Evolutionary conservation across 345 rosid genomes (phyloP).

Genomic region (Citrus glauca): DNA sequence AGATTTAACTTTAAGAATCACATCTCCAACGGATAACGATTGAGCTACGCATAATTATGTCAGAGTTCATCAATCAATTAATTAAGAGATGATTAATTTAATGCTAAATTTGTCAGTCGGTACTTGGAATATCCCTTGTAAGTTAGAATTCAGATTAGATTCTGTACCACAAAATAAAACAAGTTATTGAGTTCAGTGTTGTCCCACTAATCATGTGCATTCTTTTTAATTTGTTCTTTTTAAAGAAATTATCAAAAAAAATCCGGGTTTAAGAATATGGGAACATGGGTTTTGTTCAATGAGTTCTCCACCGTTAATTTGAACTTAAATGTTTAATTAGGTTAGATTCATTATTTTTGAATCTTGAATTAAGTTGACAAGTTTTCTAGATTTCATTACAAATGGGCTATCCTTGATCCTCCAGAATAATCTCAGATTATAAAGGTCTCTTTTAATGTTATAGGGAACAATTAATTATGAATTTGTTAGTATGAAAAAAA

Average conservation of each 20-base stretch:
- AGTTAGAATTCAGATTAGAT: conserved; percentile 21
- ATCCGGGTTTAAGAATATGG: background rate
- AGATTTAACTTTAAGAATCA: background rate
- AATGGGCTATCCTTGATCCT: background rate
- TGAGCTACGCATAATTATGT: conserved; percentile 8
- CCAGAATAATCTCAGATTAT: background rate
- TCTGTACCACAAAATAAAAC: conserved; percentile 14
- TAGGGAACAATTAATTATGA: background rate
- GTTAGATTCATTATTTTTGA: background rate
- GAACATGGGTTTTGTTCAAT: conserved; percentile 5
- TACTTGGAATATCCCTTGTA: conserved; percentile 1
- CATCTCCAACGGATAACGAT: background rate
- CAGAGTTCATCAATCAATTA: background rate
- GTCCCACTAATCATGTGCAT: conserved; percentile 9
- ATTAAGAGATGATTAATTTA: background rate
- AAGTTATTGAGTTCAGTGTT: background rate
- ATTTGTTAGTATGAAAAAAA: background rate
- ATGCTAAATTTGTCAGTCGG: conserved; percentile 5
- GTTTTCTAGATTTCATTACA: background rate
- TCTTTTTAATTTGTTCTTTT: background rate
- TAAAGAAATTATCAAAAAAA: background rate
- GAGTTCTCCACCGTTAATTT: background rate
- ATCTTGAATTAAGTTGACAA: conserved; percentile 6
- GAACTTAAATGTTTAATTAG: background rate
- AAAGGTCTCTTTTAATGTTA: background rate